Conservation (phyloP, 108 stramenopile genomes). For the Nitzschia sp. region DNA sequence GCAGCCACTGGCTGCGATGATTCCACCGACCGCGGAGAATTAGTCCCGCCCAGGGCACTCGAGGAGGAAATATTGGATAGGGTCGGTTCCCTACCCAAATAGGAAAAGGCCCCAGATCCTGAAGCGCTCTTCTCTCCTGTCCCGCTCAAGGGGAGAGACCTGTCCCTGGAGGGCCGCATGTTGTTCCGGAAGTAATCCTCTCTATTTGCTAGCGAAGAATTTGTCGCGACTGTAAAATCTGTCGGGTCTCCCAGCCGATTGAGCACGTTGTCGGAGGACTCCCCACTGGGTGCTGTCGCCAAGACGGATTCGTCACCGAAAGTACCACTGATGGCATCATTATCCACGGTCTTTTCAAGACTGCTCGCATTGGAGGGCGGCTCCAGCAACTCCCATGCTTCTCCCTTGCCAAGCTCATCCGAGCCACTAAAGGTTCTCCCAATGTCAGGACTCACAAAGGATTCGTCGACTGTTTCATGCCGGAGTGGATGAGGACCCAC, state of each 20-base stretch:
- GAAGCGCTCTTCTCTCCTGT: slow-evolving; percentile 18
- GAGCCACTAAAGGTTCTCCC: slow-evolving; percentile 51
- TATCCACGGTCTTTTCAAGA: background rate
- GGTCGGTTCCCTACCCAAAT: slow-evolving; percentile 24
- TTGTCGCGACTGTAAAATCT: background rate
- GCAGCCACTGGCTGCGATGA: slow-evolving; percentile 12
- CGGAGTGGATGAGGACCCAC: slow-evolving; percentile 54
- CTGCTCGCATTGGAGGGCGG: slow-evolving; percentile 23
- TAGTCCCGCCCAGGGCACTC: background rate
- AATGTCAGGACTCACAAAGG: slow-evolving; percentile 51
- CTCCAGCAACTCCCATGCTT: slow-evolving; percentile 63
- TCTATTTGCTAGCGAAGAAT: background rate
- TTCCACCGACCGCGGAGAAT: slow-evolving; percentile 19
- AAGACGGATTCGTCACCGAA: background rate
- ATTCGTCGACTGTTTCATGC: slow-evolving; percentile 44
- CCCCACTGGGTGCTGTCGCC: background rate
- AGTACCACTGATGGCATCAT: background rate
- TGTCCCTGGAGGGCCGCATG: background rate
- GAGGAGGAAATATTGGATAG: slow-evolving; percentile 16
- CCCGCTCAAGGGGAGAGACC: slow-evolving; percentile 29
- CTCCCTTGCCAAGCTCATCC: slow-evolving; percentile 37
- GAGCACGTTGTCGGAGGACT: background rate
- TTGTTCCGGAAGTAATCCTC: background rate
- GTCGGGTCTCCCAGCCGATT: background rate
- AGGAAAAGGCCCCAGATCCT: slow-evolving; percentile 28